Evolutionary conservation across 2,329 filamentous ascomycete species (phyloP), one percentile per base, ranked within the genome.

Genomic region (Botrytis galanthina): DNA sequence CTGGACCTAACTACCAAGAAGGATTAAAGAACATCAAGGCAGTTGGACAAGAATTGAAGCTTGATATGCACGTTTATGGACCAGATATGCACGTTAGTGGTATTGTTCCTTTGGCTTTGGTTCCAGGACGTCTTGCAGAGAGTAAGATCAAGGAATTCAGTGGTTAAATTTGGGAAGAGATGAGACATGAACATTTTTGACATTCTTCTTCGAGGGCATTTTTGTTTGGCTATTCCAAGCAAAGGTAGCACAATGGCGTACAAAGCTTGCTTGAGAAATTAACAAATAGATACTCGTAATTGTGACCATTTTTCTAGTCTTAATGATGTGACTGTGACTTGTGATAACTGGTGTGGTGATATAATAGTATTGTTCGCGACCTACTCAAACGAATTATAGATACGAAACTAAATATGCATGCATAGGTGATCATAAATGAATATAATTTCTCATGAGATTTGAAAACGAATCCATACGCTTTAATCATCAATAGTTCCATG

Each of bases 11-110:
- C 89, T 99, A 97, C 90, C 96, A 99, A 86, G 96, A 99, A 86
- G 96, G 96, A 86, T 92, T 99, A 78, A 98, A 97, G 91, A 99
- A 98, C 90, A 98, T 99, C 90, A 98, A 98, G 90, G 89, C 91
- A 68, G 95, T 97, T 75, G 96, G 94, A 75, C 90, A 95, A 83
- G 96, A 99, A 87, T 90, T 99, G 74, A 93, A 93, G 79, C 89
- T 99, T 63, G 90, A 97, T 86, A 98, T 98, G 93, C 94, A 98
- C 86, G 91, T 93, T 67, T 93, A 89, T 82, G 91, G 91, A 68
- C 91, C 91, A 22, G 91, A 93, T 84, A 93, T 93, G 91, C 91
- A 93, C 85, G 95, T 99, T 80, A 95, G 92, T 70, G 96, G 96
- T 83, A 98, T 98, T 81, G 95, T 99, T 78, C 95, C 96, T 73